Conservation (phyloP, 768 basidiomycete species). For the Agaricus sinodeliciosus region DNA sequence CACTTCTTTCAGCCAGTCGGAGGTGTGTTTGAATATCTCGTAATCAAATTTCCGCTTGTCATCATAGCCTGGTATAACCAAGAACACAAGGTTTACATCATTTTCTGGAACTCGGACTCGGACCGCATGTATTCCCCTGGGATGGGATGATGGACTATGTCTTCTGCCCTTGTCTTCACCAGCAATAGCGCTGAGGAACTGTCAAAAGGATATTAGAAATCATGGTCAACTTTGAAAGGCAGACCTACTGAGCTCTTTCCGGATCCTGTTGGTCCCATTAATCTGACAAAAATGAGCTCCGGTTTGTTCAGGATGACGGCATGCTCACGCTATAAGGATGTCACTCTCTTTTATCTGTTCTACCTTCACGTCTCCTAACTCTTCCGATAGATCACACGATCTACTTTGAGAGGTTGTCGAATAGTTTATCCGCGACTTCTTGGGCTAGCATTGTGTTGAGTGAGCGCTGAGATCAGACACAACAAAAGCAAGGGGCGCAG, state of each 20-base stretch:
- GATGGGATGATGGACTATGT: slow-evolving; percentile 4
- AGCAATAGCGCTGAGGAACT: background rate
- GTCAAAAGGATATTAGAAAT: background rate
- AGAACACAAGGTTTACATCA: background rate
- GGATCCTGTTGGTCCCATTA: slow-evolving; percentile 13
- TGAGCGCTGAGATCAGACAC: too few species aligned
- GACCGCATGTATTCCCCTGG: background rate
- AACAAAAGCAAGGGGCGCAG: background rate
- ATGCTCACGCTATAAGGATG: background rate
- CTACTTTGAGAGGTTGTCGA: background rate
- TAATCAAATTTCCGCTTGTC: slow-evolving; percentile 9
- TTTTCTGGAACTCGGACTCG: background rate
- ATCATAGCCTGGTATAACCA: slow-evolving; percentile 14
- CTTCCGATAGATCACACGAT: background rate
- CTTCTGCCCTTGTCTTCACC: background rate
- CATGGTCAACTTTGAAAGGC: background rate
- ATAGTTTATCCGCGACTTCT: background rate
- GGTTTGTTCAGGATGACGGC: background rate
- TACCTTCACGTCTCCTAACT: background rate
- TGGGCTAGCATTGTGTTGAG: background rate
- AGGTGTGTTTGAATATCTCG: slow-evolving; percentile 5
- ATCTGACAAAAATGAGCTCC: background rate
- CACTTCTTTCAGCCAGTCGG: slow-evolving; percentile 8
- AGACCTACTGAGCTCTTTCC: slow-evolving; percentile 15
- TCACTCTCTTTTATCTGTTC: slow-evolving; percentile 1